Percentiles rank a stretch among this genome's conserved stretches.
phyloP scores from a whole-genome alignment of 225 moss, liverwort and hornwort species.

The Physcomitrellopsis africana region DNA sequence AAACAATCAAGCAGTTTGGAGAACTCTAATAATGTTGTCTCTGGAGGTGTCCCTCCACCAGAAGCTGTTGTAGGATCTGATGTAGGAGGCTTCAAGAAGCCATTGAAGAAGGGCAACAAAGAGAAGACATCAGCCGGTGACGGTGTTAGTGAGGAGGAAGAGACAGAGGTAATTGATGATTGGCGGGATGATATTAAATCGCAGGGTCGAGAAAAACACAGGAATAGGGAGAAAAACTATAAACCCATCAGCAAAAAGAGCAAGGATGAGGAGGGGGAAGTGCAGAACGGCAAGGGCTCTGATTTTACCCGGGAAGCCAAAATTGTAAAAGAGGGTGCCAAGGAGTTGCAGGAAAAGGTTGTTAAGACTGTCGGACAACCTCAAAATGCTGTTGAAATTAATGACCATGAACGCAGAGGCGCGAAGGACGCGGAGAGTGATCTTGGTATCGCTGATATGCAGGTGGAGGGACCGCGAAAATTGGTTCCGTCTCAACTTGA shows the following conservation, averaged over 20 bases:
- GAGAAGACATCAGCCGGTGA: conserved; percentile 42
- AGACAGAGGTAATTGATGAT: conserved; percentile 76
- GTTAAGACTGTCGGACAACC: conserved; percentile 17
- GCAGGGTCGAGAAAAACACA: conserved; percentile 61
- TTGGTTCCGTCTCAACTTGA: not conserved
- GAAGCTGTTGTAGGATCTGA: conserved; percentile 37
- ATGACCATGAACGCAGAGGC: conserved; percentile 7
- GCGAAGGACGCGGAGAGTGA: conserved; percentile 17
- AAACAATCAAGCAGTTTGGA: conserved; percentile 34
- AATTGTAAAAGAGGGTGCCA: conserved; percentile 14
- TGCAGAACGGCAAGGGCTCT: conserved; percentile 35
- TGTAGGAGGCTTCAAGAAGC: conserved; percentile 53
- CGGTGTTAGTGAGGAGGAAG: conserved; percentile 62
- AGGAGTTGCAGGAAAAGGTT: conserved; percentile 28
- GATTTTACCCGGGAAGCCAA: conserved; percentile 10
- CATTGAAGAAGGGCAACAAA: conserved; percentile 60
- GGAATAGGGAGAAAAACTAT: conserved; percentile 60
- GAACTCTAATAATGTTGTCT: conserved; percentile 26
- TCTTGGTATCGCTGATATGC: conserved; percentile 5
- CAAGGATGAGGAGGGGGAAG: conserved; percentile 52
- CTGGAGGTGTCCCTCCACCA: conserved; percentile 8
- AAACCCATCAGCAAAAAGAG: conserved; percentile 44
- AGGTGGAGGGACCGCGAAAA: conserved; percentile 15
- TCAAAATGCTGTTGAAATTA: conserved; percentile 25
- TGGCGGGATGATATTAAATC: conserved; percentile 86